Evolutionary conservation across 768 basidiomycete genomes (phyloP).

Genomic region (Piloderma croceum): DNA sequence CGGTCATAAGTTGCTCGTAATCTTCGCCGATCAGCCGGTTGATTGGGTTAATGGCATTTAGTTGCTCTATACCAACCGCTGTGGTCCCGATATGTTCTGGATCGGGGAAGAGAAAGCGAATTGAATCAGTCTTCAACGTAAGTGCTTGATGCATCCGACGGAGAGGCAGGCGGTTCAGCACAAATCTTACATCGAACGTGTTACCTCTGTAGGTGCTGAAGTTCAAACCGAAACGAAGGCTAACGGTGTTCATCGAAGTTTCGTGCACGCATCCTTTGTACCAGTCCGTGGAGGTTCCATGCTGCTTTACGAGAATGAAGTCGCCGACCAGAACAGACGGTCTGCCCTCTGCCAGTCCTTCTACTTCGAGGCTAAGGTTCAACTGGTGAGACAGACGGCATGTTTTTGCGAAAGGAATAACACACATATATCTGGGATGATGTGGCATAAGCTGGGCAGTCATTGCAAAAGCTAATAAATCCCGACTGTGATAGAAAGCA

Average conservation of each 20-base stretch:
- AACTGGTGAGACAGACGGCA: background rate
- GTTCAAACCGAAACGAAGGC: conserved; percentile 40
- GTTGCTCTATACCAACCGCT: conserved; percentile 8
- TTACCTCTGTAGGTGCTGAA: conserved; percentile 37
- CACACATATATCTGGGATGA: conserved; percentile 11
- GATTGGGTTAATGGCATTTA: conserved; percentile 20
- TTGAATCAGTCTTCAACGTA: conserved; percentile 36
- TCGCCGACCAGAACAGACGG: conserved; percentile 53
- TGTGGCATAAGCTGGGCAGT: conserved; percentile 7
- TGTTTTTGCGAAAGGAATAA: conserved; percentile 5
- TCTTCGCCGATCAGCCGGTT: conserved; percentile 45
- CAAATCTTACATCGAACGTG: conserved; percentile 49
- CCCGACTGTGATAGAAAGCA: conserved; percentile 10
- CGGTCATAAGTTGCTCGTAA: conserved; percentile 42
- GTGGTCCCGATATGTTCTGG: conserved; percentile 20
- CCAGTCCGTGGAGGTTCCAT: conserved; percentile 40
- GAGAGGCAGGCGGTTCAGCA: conserved; percentile 49
- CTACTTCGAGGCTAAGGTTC: conserved; percentile 33
- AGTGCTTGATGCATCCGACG: conserved; percentile 58
- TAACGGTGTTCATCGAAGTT: conserved; percentile 44
- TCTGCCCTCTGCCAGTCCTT: conserved; percentile 53
- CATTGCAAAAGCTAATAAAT: conserved; percentile 30
- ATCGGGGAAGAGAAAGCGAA: conserved; percentile 48
- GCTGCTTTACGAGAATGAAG: conserved; percentile 34
- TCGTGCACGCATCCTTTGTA: conserved; percentile 55